Conservation (phyloP, 2,329 filamentous ascomycete genomes). For the Phialophora chinensis region DNA sequence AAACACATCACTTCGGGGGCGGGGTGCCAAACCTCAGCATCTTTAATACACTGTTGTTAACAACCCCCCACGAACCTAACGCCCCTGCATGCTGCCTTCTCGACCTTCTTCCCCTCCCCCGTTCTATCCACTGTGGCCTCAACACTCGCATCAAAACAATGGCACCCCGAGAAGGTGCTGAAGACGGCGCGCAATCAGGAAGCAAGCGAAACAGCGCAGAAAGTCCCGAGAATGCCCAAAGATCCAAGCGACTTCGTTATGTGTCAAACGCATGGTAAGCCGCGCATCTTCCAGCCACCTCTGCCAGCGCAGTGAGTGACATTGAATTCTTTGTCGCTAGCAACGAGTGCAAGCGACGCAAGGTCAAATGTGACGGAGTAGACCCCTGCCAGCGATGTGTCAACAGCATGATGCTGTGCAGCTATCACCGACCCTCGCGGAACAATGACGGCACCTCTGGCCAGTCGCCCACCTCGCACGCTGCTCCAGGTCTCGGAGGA, state of each 20-base stretch:
- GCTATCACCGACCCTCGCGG: constrained; percentile 11
- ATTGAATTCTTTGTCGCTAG: constrained; percentile 46
- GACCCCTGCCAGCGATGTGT: constrained; percentile 69
- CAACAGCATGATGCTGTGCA: constrained; percentile 16
- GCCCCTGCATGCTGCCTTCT: background rate
- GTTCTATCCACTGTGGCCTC: background rate
- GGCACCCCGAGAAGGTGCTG: background rate
- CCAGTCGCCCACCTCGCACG: background rate
- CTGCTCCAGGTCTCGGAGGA: background rate
- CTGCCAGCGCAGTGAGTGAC: background rate
- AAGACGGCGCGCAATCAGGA: background rate
- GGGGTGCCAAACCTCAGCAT: no score
- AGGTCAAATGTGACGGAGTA: constrained; percentile 76
- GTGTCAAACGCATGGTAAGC: constrained; percentile 23
- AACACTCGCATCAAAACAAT: background rate
- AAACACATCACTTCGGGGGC: background rate
- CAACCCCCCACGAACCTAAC: background rate
- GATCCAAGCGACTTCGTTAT: constrained; percentile 18
- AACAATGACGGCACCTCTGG: background rate
- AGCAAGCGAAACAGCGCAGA: background rate
- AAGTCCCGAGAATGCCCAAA: background rate
- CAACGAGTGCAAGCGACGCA: constrained; percentile 76
- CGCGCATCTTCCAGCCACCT: background rate
- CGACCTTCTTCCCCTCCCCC: background rate
- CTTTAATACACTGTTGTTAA: no score